A percentile compares a stretch with the other conserved stretches of the same genome.
phyloP scores from a whole-genome alignment of 441 rosid genomes.

The Iberis amara region DNA sequence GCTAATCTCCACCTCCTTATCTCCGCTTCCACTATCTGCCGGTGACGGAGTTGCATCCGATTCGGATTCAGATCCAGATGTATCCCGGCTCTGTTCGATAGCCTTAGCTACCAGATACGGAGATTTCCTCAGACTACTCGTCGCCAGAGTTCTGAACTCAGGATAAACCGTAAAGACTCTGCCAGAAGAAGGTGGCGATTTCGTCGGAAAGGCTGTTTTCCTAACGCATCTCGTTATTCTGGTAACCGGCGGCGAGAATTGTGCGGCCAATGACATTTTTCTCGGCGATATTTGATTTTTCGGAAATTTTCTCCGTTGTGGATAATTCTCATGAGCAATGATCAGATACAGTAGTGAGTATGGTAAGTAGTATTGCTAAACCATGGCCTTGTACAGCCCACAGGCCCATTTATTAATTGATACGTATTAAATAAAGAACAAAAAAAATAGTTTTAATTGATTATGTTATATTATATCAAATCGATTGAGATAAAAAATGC shows the following conservation, averaged over 20 bases:
- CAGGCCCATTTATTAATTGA: neutral
- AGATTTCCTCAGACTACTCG: neutral
- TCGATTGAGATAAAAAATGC: constrained; percentile 1
- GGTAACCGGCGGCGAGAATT: constrained; percentile 27
- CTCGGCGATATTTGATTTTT: neutral
- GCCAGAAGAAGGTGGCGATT: neutral
- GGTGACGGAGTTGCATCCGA: constrained; percentile 16
- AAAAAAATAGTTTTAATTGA: neutral
- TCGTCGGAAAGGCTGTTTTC: neutral
- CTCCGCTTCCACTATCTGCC: constrained; percentile 20
- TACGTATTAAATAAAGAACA: neutral
- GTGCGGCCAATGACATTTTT: constrained; percentile 36
- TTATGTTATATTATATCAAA: no score
- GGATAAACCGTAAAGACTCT: neutral
- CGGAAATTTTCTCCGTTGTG: constrained; percentile 2
- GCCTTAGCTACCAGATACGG: constrained; percentile 29
- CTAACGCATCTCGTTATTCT: constrained; percentile 3
- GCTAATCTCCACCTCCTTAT: constrained; percentile 37
- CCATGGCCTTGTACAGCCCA: constrained; percentile 7
- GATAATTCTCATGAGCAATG: constrained; percentile 11
- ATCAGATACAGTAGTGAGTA: constrained; percentile 6
- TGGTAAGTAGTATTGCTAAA: neutral
- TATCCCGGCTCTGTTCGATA: constrained; percentile 48
- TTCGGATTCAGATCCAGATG: constrained; percentile 36
- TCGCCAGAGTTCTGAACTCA: neutral